Base-by-base conservation (phyloP, 371 early-diverging fungal genomes). In the Mycotypha africana region DNA sequence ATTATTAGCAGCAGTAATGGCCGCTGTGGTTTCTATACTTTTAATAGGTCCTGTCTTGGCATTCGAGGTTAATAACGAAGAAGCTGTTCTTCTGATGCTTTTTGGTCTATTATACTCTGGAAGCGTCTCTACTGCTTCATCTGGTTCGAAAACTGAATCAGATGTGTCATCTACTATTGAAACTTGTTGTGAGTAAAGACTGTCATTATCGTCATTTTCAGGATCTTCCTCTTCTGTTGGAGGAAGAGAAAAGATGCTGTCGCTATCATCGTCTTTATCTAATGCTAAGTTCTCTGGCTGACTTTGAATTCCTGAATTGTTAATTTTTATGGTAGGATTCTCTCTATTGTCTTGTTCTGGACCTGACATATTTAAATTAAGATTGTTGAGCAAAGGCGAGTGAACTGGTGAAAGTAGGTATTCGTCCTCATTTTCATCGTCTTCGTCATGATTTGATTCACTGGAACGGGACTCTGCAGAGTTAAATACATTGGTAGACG, bases 101-200 rank as follows among this genome's bases (percentile, higher is more conserved):
- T n/a, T n/a, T n/a, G n/a, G n/a, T n/a, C n/a, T n/a, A 34, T 42
- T 42, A 19, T 21, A 15, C 19, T 35, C 40, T 55, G 51, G 54
- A 46, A 54, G 55, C 45, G 60, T 39, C 17, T 60, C 57, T 10
- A 21, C 19, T 15, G 36, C 51, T 21, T 53, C 30, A 15, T 57
- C 46, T 16, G 41, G 41, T 10, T 47, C 47, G 6, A 38, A 32
- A 10, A 8, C 28, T 28, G 11, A 28, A 8, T 28, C 28, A 28
- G 28, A 28, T 28, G 12, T 15, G 16, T 49, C 55, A 26, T 49
- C 50, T 1, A 39, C 39, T n/a, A n/a, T n/a, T n/a, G n/a, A n/a
- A n/a, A n/a, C n/a, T n/a, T n/a, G n/a, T n/a, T n/a, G n/a, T n/a
- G n/a, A n/a, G n/a, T n/a, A n/a, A n/a, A n/a, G n/a, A n/a, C 15